Evolutionary conservation across 257 asterid genomes (phyloP).

Genomic region (Solanum dulcamara): DNA sequence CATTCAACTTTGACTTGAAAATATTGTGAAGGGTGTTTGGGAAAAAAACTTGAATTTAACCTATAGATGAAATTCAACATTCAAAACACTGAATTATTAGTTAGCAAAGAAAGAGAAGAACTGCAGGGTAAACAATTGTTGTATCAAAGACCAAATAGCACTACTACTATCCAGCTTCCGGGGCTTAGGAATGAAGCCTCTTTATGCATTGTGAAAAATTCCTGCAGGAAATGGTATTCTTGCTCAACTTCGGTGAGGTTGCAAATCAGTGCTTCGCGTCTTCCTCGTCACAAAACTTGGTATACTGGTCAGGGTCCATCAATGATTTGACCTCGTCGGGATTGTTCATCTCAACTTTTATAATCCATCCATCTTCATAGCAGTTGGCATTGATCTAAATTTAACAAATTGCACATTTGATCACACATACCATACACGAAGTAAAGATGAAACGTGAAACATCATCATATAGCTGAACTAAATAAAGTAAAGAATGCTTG

Average conservation of each 20-base stretch:
- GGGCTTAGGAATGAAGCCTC: not conserved
- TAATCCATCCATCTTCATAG: constrained; percentile 87
- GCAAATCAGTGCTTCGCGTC: constrained; percentile 54
- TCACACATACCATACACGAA: not conserved
- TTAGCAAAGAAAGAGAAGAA: not conserved
- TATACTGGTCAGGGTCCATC: constrained; percentile 57
- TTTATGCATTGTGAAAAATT: not conserved
- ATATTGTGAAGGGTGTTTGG: not conserved
- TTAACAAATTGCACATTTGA: not conserved
- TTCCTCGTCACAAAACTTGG: constrained; percentile 83
- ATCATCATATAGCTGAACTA: not conserved
- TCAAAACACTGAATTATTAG: not conserved
- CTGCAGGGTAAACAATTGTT: not conserved
- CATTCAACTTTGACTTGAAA: not conserved
- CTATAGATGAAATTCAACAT: not conserved
- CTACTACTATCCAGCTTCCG: not conserved
- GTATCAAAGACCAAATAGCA: not conserved
- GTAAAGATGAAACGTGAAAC: not conserved
- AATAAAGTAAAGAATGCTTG: not conserved
- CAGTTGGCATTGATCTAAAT: constrained; percentile 69
- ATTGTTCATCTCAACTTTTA: constrained; percentile 65
- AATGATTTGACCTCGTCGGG: constrained; percentile 40
- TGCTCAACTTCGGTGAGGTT: not conserved
- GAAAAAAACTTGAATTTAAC: not conserved
- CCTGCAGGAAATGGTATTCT: not conserved